Conservation (phyloP, 2,329 filamentous ascomycete genomes). For the Fusarium odoratissimum region DNA sequence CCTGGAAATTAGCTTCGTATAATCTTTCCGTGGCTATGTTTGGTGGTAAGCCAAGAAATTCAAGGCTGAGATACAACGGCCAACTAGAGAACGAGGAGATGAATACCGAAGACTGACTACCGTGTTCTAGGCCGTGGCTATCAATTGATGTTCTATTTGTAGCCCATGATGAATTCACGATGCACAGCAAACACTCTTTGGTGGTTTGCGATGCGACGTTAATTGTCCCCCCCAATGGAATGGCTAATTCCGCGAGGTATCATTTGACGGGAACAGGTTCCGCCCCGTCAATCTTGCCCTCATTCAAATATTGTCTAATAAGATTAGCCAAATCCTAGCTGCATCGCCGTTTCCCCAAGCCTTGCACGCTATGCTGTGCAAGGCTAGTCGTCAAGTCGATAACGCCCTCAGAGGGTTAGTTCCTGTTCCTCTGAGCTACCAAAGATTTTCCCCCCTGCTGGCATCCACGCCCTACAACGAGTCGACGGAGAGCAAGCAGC, state of each 20-base stretch:
- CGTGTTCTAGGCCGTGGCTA: background rate
- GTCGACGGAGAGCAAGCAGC: background rate
- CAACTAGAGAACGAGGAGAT: slow-evolving; percentile 16
- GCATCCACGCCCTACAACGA: background rate
- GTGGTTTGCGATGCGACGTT: background rate
- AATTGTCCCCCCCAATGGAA: background rate
- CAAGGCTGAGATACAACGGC: slow-evolving; percentile 18
- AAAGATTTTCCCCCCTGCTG: background rate
- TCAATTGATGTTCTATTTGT: background rate
- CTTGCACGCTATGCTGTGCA: background rate
- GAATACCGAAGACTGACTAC: background rate
- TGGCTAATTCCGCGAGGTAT: background rate
- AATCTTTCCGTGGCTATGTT: background rate
- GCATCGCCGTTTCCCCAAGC: slow-evolving; percentile 9
- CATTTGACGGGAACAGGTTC: background rate
- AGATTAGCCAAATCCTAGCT: slow-evolving; percentile 1
- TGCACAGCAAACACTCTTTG: background rate
- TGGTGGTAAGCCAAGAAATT: slow-evolving; percentile 9
- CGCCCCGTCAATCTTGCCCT: slow-evolving; percentile 13
- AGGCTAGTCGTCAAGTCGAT: background rate
- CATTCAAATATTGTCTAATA: background rate
- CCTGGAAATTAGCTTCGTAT: slow-evolving; percentile 6
- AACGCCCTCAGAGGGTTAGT: slow-evolving; percentile 9
- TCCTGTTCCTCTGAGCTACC: background rate
- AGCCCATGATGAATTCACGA: background rate